These are phyloP conservation scores for Blechomonas ayalai DNA, from an alignment of 208 protist species.

Conservation along the genomic window DNA sequence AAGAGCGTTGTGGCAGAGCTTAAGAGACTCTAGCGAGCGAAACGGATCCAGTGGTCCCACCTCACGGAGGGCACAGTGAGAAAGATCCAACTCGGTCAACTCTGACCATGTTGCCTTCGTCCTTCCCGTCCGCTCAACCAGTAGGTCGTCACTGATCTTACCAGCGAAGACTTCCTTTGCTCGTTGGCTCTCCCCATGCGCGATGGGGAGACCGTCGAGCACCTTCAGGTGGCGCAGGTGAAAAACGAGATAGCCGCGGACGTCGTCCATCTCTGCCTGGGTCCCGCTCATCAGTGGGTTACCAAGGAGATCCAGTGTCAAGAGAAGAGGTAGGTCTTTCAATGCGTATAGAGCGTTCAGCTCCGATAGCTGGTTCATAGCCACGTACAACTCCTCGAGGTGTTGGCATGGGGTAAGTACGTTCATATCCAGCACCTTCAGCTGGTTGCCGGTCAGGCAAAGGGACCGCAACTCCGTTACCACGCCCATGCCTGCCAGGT, in stretches of 20 bases:
- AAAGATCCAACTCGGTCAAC: slow-evolving; percentile 62
- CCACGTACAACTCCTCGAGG: slow-evolving; percentile 82
- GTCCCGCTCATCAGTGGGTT: slow-evolving; percentile 48
- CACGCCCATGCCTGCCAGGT: slow-evolving; percentile 24
- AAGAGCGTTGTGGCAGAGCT: slow-evolving; percentile 81
- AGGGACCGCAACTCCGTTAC: slow-evolving; percentile 56
- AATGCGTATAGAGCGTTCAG: slow-evolving; percentile 76
- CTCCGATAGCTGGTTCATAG: slow-evolving; percentile 68
- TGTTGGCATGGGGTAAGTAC: slow-evolving; percentile 23
- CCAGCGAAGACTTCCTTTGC: slow-evolving; percentile 70
- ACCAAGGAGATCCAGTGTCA: slow-evolving; percentile 86
- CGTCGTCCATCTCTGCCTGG: slow-evolving; percentile 19
- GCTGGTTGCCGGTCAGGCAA: slow-evolving; percentile 81
- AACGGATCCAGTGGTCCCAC: slow-evolving; percentile 64
- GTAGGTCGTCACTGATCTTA: slow-evolving; percentile 66
- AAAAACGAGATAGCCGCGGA: slow-evolving; percentile 86
- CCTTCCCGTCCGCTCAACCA: slow-evolving; percentile 42
- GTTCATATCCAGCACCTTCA: slow-evolving; percentile 37
- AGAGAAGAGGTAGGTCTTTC: slow-evolving; percentile 61
- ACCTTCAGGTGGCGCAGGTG: slow-evolving; percentile 90
- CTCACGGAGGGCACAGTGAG: slow-evolving; percentile 68
- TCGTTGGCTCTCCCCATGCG: slow-evolving; percentile 31
- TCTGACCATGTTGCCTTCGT: slow-evolving; percentile 25
- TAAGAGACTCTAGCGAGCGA: slow-evolving; percentile 43
- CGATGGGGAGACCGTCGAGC: slow-evolving; percentile 69